Base-by-base conservation (phyloP, 2,329 filamentous ascomycete species). In the Talaromyces sp. region DNA sequence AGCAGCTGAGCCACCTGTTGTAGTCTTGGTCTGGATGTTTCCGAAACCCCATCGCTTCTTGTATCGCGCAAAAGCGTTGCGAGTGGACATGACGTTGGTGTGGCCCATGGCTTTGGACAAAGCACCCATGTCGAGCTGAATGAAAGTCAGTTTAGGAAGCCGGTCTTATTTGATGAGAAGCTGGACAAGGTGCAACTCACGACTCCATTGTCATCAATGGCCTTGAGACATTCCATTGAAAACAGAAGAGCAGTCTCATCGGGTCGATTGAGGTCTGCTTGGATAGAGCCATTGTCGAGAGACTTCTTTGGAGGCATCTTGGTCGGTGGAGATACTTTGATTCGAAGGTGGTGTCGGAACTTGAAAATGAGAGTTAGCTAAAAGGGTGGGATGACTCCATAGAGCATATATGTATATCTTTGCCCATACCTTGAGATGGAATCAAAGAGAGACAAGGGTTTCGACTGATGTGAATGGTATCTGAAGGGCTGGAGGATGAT, bases 261-360 rank as follows among this genome's bases (percentile, higher is more conserved):
- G 16, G 61, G 61, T 25, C 59, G 59, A 16, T 16, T 16, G 11
- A 35, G 28, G 52, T 40, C 56, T 4, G 7, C 14, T 31, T 23
- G n/a, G 7, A n/a, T 28, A n/a, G 31, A 21, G n/a, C n/a, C 8
- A 12, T 14, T 54, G 18, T 54, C 28, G 11, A n/a, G 23, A 33
- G 35, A 28, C 42, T 63, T 63, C 44, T 63, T 63, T 12, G 61
- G 56, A 48, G 61, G 61, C 61, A 63, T 63, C 18, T 18, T 63
- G 31, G 12, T 35, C 31, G 50, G 37, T 54, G 31, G 35, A 16
- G 28, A 35, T 52, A 21, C 12, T 39, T 52, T 3, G 25, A 14
- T 48, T 33, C 7, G 48, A 52, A 35, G 28, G 21, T 35, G 28
- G 9, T 54, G 31, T 33, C n/a, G 33, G 25, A 7, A 54, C n/a